phyloP scores from a whole-genome alignment of 2,329 filamentous ascomycete genomes.

The Paecilomyces sp. region DNA sequence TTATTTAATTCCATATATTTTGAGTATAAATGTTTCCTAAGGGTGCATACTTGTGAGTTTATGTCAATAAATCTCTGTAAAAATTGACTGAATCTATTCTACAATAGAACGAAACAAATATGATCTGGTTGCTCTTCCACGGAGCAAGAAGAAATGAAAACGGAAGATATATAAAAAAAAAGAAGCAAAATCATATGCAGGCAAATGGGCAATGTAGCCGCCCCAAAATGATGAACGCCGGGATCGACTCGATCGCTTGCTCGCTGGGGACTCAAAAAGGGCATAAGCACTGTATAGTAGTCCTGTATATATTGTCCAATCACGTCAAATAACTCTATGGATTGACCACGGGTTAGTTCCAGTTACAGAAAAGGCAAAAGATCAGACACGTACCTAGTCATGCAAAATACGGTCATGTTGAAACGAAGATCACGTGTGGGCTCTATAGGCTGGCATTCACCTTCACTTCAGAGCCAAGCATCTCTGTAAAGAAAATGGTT shows the following conservation, averaged over 20 bases:
- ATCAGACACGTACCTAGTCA: background rate
- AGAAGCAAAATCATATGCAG: background rate
- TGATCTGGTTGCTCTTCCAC: background rate
- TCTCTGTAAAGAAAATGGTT: background rate
- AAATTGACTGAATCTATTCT: background rate
- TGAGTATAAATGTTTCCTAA: too few species aligned
- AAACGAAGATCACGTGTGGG: background rate
- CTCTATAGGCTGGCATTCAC: slow-evolving; percentile 1
- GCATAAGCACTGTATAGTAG: background rate
- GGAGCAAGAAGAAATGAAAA: background rate
- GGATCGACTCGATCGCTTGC: background rate
- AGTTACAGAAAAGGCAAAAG: background rate
- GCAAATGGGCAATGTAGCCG: background rate
- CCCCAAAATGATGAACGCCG: background rate
- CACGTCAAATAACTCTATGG: background rate
- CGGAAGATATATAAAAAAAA: background rate
- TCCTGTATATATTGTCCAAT: background rate
- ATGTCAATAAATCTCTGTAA: background rate
- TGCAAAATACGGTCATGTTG: slow-evolving; percentile 2
- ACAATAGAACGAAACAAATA: background rate
- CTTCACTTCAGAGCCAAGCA: background rate
- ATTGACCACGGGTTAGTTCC: background rate
- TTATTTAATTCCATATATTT: too few species aligned
- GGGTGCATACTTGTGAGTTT: too few species aligned
- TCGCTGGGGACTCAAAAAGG: background rate